These are phyloP conservation scores for Heterobasidion parviporum DNA, from an alignment of 1,284 basidiomycete genomes.

Conservation along the genomic window DNA sequence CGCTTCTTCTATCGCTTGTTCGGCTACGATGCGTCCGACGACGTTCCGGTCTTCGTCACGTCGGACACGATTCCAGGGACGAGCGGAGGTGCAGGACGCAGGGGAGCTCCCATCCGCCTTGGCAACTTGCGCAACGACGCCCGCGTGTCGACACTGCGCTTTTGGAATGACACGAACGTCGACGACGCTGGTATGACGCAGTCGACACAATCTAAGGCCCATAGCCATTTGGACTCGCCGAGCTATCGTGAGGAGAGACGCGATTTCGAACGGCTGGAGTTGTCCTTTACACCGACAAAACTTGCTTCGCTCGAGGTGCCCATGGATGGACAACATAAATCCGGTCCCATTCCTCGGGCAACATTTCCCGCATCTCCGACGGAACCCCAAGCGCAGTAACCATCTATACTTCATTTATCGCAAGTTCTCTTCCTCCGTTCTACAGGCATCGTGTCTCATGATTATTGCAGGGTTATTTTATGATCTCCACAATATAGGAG, in stretches of 20 bases:
- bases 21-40: background rate
- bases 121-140: background rate
- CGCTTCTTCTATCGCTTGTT: background rate
- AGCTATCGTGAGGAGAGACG: background rate
- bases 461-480: no score
- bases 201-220: background rate
- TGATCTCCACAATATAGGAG: no score
- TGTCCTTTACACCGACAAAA: background rate
- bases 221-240: background rate
- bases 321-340: background rate
- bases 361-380: background rate
- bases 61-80: background rate
- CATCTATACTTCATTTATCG: background rate
- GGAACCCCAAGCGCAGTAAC: background rate
- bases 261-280: background rate
- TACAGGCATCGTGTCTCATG: no score
- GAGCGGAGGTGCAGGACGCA: background rate
- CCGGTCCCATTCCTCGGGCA: background rate
- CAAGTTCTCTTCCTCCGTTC: no score
- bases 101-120: background rate
- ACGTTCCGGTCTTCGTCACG: background rate
- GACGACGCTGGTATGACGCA: background rate
- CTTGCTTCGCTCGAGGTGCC: background rate
- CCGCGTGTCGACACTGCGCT: background rate
- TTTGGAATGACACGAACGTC: background rate